Conservation (phyloP, 106 monocot genomes). For the Allium sativum region DNA sequence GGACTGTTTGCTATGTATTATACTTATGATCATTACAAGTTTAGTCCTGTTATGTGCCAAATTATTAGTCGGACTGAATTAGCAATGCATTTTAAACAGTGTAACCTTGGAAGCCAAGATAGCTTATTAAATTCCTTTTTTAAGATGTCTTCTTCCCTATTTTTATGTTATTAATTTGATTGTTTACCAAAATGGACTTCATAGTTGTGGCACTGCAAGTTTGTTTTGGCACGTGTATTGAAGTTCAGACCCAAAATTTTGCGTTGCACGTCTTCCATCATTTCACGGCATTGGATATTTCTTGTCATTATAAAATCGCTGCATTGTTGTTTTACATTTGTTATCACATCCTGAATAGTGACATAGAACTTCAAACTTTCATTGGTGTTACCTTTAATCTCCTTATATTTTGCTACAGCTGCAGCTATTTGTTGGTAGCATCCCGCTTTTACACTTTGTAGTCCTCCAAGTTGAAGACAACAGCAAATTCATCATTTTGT, state of each 20-base stretch:
- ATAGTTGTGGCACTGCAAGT: too few relatives aligned
- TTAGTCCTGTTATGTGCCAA: too few relatives aligned
- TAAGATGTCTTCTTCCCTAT: too few relatives aligned
- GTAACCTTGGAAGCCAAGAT: too few relatives aligned
- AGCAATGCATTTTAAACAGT: too few relatives aligned
- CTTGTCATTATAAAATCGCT: conserved; percentile 91
- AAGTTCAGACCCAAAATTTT: conserved; percentile 75
- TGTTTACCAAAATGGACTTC: too few relatives aligned
- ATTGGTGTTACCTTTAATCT: conserved; percentile 89
- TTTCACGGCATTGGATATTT: conserved; percentile 76
- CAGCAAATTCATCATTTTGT: conserved; percentile 86
- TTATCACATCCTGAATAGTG: conserved; percentile 95
- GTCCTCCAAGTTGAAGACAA: conserved; percentile 86
- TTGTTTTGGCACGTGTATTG: too few relatives aligned
- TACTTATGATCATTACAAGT: too few relatives aligned
- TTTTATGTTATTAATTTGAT: too few relatives aligned
- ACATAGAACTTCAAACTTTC: conserved; percentile 95
- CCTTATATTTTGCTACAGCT: conserved; percentile 74
- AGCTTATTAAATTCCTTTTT: too few relatives aligned
- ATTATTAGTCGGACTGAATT: too few relatives aligned
- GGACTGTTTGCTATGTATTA: too few relatives aligned
- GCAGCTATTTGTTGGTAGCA: conserved; percentile 78
- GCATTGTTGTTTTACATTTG: conserved; percentile 87
- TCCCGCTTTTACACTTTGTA: conserved; percentile 82
- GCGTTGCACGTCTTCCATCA: conserved; percentile 85